These are phyloP conservation scores for Aspergillus uvarum DNA, from an alignment of 2,329 filamentous ascomycete genomes.

Conservation along the genomic window DNA sequence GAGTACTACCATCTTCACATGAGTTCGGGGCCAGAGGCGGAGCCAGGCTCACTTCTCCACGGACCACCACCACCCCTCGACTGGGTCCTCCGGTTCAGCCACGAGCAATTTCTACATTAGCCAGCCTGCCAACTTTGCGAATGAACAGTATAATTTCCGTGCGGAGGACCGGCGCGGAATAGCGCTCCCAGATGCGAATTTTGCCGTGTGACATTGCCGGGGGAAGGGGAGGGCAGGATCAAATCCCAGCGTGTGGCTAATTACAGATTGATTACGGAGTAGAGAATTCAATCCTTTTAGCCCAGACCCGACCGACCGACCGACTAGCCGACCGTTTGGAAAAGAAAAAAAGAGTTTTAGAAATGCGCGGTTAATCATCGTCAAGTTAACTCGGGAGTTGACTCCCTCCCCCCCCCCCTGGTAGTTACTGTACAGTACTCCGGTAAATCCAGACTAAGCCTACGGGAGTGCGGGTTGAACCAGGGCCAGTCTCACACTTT, in stretches of 20 bases:
- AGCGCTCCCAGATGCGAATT: background rate
- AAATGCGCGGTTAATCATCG: conserved; percentile 5
- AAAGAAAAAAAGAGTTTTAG: background rate
- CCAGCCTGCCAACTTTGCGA: too few relatives aligned
- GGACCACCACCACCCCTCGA: too few relatives aligned
- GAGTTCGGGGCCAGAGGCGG: background rate
- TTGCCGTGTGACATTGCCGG: background rate
- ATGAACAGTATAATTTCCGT: background rate
- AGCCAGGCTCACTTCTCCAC: background rate
- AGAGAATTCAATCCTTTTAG: too few relatives aligned
- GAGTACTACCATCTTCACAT: background rate
- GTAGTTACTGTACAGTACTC: background rate
- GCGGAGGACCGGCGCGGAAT: background rate
- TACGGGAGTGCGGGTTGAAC: background rate
- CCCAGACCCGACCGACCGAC: background rate
- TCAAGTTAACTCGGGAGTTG: background rate
- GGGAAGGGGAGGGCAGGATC: too few relatives aligned
- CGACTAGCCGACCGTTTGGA: background rate
- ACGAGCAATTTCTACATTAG: background rate
- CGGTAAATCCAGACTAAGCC: background rate
- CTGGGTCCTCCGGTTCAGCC: background rate
- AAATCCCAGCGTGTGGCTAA: too few relatives aligned
- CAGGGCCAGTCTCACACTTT: too few relatives aligned
- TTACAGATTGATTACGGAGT: too few relatives aligned
- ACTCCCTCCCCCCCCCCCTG: too few relatives aligned